phyloP scores from a whole-genome alignment of 768 basidiomycete species.

The Chalciporus pseudorubinellus region DNA sequence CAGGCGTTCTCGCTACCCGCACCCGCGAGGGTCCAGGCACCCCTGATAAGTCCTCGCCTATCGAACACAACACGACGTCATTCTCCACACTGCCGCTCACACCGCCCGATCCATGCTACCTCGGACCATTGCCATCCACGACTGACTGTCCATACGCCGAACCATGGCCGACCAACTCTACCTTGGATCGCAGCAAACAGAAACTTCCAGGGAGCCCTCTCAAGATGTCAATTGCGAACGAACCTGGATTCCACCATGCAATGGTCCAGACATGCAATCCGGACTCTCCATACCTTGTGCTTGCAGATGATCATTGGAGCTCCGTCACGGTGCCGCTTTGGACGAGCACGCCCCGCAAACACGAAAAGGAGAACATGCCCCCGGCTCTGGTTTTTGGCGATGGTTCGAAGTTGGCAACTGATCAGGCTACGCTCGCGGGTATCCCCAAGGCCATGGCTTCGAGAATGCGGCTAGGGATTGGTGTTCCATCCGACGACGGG shows the following conservation, averaged over 20 bases:
- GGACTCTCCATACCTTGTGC: constrained; percentile 8
- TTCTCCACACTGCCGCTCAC: constrained; percentile 21
- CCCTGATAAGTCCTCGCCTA: constrained; percentile 10
- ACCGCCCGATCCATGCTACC: constrained; percentile 23
- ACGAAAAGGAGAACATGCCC: background rate
- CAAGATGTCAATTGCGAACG: constrained; percentile 13
- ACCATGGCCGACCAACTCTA: constrained; percentile 15
- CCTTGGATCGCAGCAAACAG: constrained; percentile 8
- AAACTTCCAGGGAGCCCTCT: constrained; percentile 21
- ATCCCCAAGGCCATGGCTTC: background rate
- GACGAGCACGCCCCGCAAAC: constrained; percentile 25
- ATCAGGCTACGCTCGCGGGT: background rate
- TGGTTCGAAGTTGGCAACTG: background rate
- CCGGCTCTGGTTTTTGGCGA: constrained; percentile 1
- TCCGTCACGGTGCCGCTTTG: constrained; percentile 18
- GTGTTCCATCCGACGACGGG: constrained; percentile 1
- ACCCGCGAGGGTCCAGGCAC: constrained; percentile 1
- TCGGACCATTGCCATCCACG: constrained; percentile 12
- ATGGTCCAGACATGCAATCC: constrained; percentile 8
- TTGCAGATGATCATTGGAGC: constrained; percentile 8
- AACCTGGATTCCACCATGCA: background rate
- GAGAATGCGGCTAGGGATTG: background rate
- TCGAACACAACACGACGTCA: background rate
- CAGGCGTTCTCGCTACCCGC: background rate
- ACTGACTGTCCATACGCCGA: constrained; percentile 24